Evolutionary conservation across 2,329 filamentous ascomycete species (phyloP), one percentile per base, ranked within the genome.

Genomic region (Colletotrichum tropicicola): DNA sequence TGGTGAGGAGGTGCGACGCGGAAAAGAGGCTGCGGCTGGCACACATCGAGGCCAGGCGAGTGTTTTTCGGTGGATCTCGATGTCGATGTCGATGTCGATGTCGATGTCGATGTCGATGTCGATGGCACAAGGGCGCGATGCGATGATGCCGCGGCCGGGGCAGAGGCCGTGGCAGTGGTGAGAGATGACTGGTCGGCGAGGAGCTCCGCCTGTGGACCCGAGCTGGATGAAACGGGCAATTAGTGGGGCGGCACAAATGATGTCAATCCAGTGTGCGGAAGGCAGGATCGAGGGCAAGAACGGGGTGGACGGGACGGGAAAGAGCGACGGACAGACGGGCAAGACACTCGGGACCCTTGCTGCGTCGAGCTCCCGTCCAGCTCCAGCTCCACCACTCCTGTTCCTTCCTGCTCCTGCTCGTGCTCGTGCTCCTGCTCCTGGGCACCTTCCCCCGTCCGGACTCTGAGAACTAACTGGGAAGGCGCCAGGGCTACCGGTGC

Each of bases 301-400:
- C 35, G 45, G 37, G 30, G 39, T 37, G 9, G 37, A 35, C n/a
- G n/a, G n/a, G n/a, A 48, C 44, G 28, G 45, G 35, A 23, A 37
- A 35, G 27, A 60, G 21, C 27, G 19, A 49, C 21, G 43, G 51
- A 17, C 15, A 17, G 35, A 41, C 23, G 17, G 35, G 27, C 32
- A 32, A 53, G 56, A 61, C 47, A 49, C 30, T 54, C 55, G 35
- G 49, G 61, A 65, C 48, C 56, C 61, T 61, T 43, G 19, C 43
- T 65, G 56, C 56, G 55, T 53, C 30, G 55, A 47, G 39, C 54
- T 59, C n/a, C n/a, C n/a, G n/a, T n/a, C n/a, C n/a, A n/a, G n/a
- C n/a, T n/a, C n/a, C n/a, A n/a, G n/a, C n/a, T n/a, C n/a, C n/a
- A n/a, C n/a, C n/a, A n/a, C n/a, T n/a, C n/a, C n/a, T n/a, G n/a